Evolutionary conservation across 768 basidiomycete species (phyloP).

Genomic region (Calocybe cyanea): DNA sequence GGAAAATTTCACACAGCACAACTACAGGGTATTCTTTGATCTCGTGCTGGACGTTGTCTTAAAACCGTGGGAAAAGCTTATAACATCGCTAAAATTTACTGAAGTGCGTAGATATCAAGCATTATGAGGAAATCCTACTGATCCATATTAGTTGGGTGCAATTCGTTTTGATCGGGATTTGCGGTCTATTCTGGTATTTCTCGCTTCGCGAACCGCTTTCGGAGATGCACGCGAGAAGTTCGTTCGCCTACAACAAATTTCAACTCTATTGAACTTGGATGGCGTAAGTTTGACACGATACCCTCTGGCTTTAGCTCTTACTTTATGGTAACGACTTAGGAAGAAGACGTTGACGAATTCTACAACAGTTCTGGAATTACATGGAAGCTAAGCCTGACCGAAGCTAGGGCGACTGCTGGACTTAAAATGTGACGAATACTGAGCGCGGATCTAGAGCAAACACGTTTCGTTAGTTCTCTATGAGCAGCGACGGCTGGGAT

Average conservation of each 20-base stretch:
- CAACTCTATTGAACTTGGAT: slow-evolving; percentile 87
- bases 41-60: slow-evolving; percentile 84
- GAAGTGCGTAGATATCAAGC: slow-evolving; percentile 67
- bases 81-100: slow-evolving; percentile 77
- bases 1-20: slow-evolving; percentile 85
- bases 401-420: slow-evolving; percentile 66
- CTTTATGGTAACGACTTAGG: slow-evolving; percentile 41
- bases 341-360: slow-evolving; percentile 93
- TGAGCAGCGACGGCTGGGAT: background rate
- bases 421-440: slow-evolving; percentile 49
- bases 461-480: too few species aligned
- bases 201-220: slow-evolving; percentile 85
- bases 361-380: slow-evolving; percentile 90
- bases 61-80: slow-evolving; percentile 93
- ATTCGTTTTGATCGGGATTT: slow-evolving; percentile 94
- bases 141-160: slow-evolving; percentile 72
- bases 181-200: slow-evolving; percentile 74
- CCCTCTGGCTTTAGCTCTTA: background rate
- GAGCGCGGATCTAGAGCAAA: too few species aligned
- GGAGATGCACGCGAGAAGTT: slow-evolving; percentile 94
- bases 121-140: background rate
- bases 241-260: slow-evolving; percentile 86
- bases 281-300: slow-evolving; percentile 38
- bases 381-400: slow-evolving; percentile 78
- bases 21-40: slow-evolving; percentile 83